Base-by-base conservation (phyloP, 495 filamentous ascomycete genomes). In the Hyaloscypha hepaticicola region DNA sequence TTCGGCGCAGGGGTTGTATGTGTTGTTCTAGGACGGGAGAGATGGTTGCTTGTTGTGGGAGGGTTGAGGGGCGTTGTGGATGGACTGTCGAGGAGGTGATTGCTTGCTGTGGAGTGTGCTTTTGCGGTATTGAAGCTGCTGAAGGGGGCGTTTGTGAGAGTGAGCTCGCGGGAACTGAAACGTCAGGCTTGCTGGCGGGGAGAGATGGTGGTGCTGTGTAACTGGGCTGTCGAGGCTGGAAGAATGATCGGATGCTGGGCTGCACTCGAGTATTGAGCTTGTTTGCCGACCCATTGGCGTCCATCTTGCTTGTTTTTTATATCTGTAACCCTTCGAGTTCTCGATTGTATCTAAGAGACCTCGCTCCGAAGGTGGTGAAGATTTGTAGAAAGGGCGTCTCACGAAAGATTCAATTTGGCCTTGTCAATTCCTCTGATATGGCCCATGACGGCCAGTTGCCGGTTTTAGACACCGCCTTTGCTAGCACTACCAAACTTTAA, bases 1-100 rank as follows among this genome's bases (percentile, higher is more conserved):
- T 91, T 48, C 90, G 87, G 26, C 88, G 88, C 45, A 96, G 82
- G 14, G 88, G 85, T 51, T 90, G 82, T 63, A 97, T 79, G 74
- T 93, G 86, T 28, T 78, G 77, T 5, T 83, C 77, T 14, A 76
- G 78, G 62, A 91, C 79, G 1, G 81, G 77, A 12, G 85, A 81
- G 66, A 93, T 84, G 24, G 80, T 84, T 9, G 81, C 82, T 75
- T 80, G 76, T 0, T 72, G 67, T 52, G 79, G 80, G 22, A 83
- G 33, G 19, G 51, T 64, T 27, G 51, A 22, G 14, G 14, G 19
- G 26, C 11, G 38, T 19, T 45, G 11, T 60, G 1, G 28, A 19
- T 28, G 68, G 27, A 25, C 22, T 51, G 38, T 72, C 56, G 70
- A 69, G 65, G 77, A 80, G 50, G 76, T 66, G 66, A 77, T 79